phyloP scores from a whole-genome alignment of 2,329 filamentous ascomycete genomes.

The Aspergillus clavatus region DNA sequence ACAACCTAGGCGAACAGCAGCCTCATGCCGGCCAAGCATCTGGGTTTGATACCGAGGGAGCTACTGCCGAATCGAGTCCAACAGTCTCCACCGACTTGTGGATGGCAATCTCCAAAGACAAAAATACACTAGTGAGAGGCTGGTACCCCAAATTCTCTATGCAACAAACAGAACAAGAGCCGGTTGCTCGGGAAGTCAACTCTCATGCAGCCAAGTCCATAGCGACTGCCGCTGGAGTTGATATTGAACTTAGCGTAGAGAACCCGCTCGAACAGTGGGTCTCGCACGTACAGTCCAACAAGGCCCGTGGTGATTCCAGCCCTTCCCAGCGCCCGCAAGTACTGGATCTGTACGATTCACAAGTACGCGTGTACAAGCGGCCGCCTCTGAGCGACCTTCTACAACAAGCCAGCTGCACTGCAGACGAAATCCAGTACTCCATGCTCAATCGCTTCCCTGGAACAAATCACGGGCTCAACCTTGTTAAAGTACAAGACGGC shows the following conservation, averaged over 20 bases:
- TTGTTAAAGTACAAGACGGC: slow-evolving; percentile 62
- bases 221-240: slow-evolving; percentile 49
- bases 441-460: slow-evolving; percentile 36
- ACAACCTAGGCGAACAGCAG: slow-evolving; percentile 11
- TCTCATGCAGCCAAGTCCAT: slow-evolving; percentile 60
- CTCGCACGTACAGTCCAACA: slow-evolving; percentile 29
- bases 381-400: slow-evolving; percentile 37
- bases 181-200: slow-evolving; percentile 46
- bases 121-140: slow-evolving; percentile 62
- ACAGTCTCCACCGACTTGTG: slow-evolving; percentile 37
- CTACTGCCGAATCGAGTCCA: slow-evolving; percentile 17
- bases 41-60: slow-evolving; percentile 23
- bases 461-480: slow-evolving; percentile 49
- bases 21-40: slow-evolving; percentile 4
- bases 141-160: slow-evolving; percentile 55
- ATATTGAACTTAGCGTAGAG: slow-evolving; percentile 67
- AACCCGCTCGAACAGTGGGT: slow-evolving; percentile 53
- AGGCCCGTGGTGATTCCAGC: slow-evolving; percentile 9
- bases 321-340: slow-evolving; percentile 29
- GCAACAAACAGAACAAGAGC: slow-evolving; percentile 26
- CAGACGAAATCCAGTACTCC: slow-evolving; percentile 31
- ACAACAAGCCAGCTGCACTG: slow-evolving; percentile 21
- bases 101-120: slow-evolving; percentile 50
- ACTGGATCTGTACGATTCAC: slow-evolving; percentile 39
- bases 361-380: slow-evolving; percentile 36